Evolutionary conservation across 2,329 filamentous ascomycete genomes (phyloP), one percentile per base, ranked within the genome.

Genomic region (Sporothrix dimorphospora): DNA sequence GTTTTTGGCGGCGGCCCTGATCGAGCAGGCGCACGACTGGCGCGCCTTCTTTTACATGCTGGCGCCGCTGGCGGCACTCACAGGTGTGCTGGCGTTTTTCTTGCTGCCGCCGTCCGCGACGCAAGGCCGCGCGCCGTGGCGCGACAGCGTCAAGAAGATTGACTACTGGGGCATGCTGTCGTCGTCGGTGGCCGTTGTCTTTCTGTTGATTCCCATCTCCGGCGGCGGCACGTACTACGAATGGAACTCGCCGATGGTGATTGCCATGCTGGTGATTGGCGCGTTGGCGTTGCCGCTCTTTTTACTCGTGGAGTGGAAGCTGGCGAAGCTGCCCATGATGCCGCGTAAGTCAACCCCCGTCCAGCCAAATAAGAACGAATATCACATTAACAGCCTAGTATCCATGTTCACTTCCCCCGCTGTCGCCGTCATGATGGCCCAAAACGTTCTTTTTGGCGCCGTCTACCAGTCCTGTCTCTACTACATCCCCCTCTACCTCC

Each of bases 161-260:
- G 89, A 92, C 77, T 89, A 86, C 74, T 84, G 81, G 27, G 90
- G 89, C 1, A 81, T 89, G 1, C 72, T 89, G 11, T 82, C 84
- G 1, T 86, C 85, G 3, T 87, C 87, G 0, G 79, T 84, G 5
- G 88, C 85, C 0, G 85, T 90, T 30, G 85, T 91, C 12, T 42
- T 91, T 16, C 75, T 91, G 1, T 81, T 91, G 21, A 89, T 92
- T 61, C 89, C 89, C 0, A 85, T 91, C 11, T 90, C 88, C 1
- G 88, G 88, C 16, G 78, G 77, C 7, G 88, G 86, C 1, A 83
- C 84, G 0, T 88, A 88, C 72, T 89, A 89, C 74, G 78, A 81
- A 2, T 89, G 87, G 87, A 76, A 82, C 40, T 88, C 85, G 9
- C 81, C 87, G 0, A 84, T 89, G 83, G 85, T 91, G 0, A 88